A percentile compares a stretch with the other conserved stretches of the same genome.
These are phyloP conservation scores for Apiospora hydei DNA, from an alignment of 2,329 filamentous ascomycete genomes.

Conservation along the genomic window DNA sequence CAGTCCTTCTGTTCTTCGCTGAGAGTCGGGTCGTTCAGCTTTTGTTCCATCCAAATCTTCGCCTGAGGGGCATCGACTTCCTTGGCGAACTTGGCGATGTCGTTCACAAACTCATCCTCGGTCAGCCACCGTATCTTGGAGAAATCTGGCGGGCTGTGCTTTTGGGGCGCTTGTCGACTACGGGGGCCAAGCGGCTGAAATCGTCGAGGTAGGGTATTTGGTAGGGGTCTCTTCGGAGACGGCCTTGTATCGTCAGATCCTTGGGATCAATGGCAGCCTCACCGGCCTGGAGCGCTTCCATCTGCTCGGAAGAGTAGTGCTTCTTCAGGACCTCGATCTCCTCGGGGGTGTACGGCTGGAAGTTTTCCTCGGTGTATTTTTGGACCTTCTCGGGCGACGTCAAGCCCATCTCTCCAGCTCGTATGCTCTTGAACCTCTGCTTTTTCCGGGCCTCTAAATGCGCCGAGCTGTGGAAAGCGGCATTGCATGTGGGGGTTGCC, in stretches of 20 bases:
- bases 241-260: constrained; percentile 78
- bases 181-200: constrained; percentile 77
- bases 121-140: constrained; percentile 44
- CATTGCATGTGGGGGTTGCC: constrained; percentile 41
- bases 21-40: constrained; percentile 18
- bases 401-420: constrained; percentile 60
- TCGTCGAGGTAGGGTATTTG: constrained; percentile 81
- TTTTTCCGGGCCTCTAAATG: constrained; percentile 53
- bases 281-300: constrained; percentile 81
- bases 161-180: constrained; percentile 74
- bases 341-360: constrained; percentile 70
- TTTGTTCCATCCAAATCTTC: constrained; percentile 13
- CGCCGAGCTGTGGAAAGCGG: constrained; percentile 60
- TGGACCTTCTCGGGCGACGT: constrained; percentile 52
- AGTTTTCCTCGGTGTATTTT: constrained; percentile 55
- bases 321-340: constrained; percentile 68
- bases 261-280: constrained; percentile 77
- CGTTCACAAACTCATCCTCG: constrained; percentile 51
- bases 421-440: constrained; percentile 60
- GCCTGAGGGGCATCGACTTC: constrained; percentile 22
- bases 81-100: constrained; percentile 36
- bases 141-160: constrained; percentile 52
- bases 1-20: constrained; percentile 17
- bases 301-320: constrained; percentile 81
- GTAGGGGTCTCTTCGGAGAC: constrained; percentile 75